Conservation (phyloP, 202 grass and related monocot species). For the Panicum hallii region DNA sequence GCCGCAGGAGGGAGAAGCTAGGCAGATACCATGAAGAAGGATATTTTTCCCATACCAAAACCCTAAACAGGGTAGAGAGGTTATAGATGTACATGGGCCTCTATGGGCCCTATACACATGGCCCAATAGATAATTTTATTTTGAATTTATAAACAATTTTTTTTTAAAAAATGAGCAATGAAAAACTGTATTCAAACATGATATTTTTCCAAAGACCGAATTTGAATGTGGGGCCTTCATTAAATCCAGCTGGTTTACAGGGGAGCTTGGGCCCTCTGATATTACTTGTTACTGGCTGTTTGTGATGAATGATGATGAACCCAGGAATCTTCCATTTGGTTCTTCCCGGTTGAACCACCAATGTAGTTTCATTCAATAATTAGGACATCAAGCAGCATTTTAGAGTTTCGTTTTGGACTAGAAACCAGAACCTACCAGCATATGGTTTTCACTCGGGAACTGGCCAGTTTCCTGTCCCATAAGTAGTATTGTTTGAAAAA, state of each 20-base stretch:
- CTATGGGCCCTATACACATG: too few relatives aligned
- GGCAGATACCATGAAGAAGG: too few relatives aligned
- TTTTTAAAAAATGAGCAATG: background rate
- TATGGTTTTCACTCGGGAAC: background rate
- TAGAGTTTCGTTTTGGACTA: background rate
- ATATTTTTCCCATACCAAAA: too few relatives aligned
- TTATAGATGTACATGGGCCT: too few relatives aligned
- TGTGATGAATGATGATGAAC: background rate
- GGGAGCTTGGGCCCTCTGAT: background rate
- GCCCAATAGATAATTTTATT: too few relatives aligned
- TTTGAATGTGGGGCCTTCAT: background rate
- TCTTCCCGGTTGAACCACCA: background rate
- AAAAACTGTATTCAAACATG: background rate
- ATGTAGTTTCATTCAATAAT: background rate
- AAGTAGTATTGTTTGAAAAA: background rate
- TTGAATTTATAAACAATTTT: background rate
- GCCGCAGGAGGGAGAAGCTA: too few relatives aligned
- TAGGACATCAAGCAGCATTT: slow-evolving; percentile 2
- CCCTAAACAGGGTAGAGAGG: too few relatives aligned
- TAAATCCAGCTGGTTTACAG: slow-evolving; percentile 4
- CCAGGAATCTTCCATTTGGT: background rate
- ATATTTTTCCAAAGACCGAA: background rate
- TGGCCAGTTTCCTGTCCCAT: background rate
- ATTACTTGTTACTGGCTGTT: background rate
- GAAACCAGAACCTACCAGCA: background rate